Evolutionary conservation across 2,329 filamentous ascomycete genomes (phyloP), one percentile per base, ranked within the genome.

Genomic region (Aulographum hederae): DNA sequence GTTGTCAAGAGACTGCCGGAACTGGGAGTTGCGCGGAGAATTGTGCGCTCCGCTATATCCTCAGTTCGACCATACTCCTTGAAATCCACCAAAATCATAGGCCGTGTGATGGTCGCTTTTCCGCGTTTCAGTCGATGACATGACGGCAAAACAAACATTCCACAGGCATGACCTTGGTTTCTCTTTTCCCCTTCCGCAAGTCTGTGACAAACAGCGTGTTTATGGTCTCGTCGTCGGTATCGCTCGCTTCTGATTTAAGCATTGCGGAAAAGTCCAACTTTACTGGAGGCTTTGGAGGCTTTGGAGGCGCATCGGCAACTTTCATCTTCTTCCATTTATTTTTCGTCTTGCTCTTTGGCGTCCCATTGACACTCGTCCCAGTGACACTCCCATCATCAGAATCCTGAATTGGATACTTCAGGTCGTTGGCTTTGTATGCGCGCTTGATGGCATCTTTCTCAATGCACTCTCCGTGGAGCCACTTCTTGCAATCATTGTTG

Each of bases 381-480:
- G n/a, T n/a, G n/a, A n/a, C n/a, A n/a, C n/a, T n/a, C n/a, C n/a
- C n/a, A n/a, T n/a, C n/a, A n/a, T n/a, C n/a, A n/a, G n/a, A n/a
- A n/a, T n/a, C n/a, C n/a, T n/a, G n/a, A n/a, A n/a, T n/a, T n/a
- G 21, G 21, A n/a, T 25, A 25, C n/a, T 25, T n/a, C 21, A n/a
- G 8, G 8, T n/a, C 21, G 8, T 25, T n/a, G 8, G 8, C n/a
- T n/a, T 25, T n/a, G 21, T 25, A 25, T 8, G 21, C 21, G 8
- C 21, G 43, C 45, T 15, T 46, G n/a, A 25, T n/a, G 8, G 21
- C 21, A 8, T 25, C 34, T 18, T 39, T 39, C 11, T 44, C 47
- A 4, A 55, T 43, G 37, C 58, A 61, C 23, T 44, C 43, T 15
- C 46, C 49, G 35, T 61, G 58, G 17, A 59, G 46, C 57, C 58